Percentiles rank a stretch among this genome's conserved stretches.
phyloP scores from a whole-genome alignment of 257 asterid species.

The Apocynum venetum region DNA sequence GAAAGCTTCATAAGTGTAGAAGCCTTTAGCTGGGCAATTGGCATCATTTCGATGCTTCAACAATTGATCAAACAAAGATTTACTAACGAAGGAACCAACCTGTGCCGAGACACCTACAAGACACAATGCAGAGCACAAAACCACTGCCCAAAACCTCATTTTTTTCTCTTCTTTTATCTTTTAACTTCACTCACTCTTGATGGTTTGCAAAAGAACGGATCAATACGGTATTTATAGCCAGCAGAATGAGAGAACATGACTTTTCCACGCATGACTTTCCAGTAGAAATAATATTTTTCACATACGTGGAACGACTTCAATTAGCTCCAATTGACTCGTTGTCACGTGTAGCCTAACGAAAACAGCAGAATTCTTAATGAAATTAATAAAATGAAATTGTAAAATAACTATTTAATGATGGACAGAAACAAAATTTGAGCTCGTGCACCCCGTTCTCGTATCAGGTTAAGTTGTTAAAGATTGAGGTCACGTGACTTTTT shows the following conservation, averaged over 20 bases:
- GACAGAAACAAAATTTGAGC: too few species aligned
- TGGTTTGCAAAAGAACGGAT: not conserved
- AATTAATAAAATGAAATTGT: too few species aligned
- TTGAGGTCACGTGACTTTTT: too few species aligned
- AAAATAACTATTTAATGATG: too few species aligned
- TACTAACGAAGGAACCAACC: slow-evolving; percentile 17
- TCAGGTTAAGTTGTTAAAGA: too few species aligned
- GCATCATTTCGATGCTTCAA: slow-evolving; percentile 29
- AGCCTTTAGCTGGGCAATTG: slow-evolving; percentile 23
- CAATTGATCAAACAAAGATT: slow-evolving; percentile 18
- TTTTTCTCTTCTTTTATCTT: not conserved
- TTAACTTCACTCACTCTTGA: not conserved
- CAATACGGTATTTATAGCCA: slow-evolving; percentile 7
- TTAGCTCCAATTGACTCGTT: not conserved
- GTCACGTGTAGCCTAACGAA: not conserved
- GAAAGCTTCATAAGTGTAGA: slow-evolving; percentile 35
- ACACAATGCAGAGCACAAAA: slow-evolving; percentile 4
- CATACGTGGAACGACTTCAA: not conserved
- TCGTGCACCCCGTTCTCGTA: too few species aligned
- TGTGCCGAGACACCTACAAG: slow-evolving; percentile 11
- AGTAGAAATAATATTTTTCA: not conserved
- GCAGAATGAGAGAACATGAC: not conserved
- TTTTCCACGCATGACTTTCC: slow-evolving; percentile 6
- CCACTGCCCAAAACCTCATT: slow-evolving; percentile 19
- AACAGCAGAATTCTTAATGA: not conserved